These are phyloP conservation scores for Suillus fuscotomentosus DNA, from an alignment of 768 basidiomycete genomes.

Conservation along the genomic window DNA sequence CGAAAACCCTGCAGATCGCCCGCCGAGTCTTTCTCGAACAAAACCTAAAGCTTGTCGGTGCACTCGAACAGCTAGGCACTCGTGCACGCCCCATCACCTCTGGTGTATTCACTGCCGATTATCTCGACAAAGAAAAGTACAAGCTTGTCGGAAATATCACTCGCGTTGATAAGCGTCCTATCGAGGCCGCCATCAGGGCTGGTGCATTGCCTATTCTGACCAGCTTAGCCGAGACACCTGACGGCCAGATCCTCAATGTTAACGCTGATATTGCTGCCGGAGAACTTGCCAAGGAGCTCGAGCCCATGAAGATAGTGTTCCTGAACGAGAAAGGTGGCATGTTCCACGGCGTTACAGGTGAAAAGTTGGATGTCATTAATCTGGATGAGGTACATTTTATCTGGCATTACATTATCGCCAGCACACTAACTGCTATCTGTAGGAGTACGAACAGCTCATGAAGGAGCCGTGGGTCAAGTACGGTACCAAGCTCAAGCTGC, in stretches of 20 bases:
- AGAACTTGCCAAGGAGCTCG: constrained; percentile 95
- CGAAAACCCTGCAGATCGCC: constrained; percentile 92
- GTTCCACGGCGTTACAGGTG: constrained; percentile 95
- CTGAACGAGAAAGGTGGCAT: constrained; percentile 98
- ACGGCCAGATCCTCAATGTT: constrained; percentile 98
- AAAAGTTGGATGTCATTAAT: constrained; percentile 96
- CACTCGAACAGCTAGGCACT: constrained; percentile 92
- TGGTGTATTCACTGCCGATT: constrained; percentile 96
- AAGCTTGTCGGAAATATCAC: constrained; percentile 96
- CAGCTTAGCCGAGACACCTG: constrained; percentile 88
- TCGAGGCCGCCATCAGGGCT: constrained; percentile 95
- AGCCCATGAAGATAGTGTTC: constrained; percentile 98
- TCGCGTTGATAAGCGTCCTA: constrained; percentile 90
- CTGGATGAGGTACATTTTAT: constrained; percentile 74
- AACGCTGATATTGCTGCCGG: constrained; percentile 99
- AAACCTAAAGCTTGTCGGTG: constrained; percentile 91
- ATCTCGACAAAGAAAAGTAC: constrained; percentile 93
- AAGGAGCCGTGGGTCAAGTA: constrained; percentile 99
- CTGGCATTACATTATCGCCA: constrained; percentile 1
- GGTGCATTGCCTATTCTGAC: constrained; percentile 96
- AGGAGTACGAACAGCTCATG: constrained; percentile 97
- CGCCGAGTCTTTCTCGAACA: constrained; percentile 97
- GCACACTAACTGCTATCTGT: constrained; percentile 1
- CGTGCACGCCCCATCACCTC: constrained; percentile 97
- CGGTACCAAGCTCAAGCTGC: constrained; percentile 97